These are phyloP conservation scores for Verticillium nonalfalfae DNA, from an alignment of 2,329 filamentous ascomycete genomes.

Conservation along the genomic window DNA sequence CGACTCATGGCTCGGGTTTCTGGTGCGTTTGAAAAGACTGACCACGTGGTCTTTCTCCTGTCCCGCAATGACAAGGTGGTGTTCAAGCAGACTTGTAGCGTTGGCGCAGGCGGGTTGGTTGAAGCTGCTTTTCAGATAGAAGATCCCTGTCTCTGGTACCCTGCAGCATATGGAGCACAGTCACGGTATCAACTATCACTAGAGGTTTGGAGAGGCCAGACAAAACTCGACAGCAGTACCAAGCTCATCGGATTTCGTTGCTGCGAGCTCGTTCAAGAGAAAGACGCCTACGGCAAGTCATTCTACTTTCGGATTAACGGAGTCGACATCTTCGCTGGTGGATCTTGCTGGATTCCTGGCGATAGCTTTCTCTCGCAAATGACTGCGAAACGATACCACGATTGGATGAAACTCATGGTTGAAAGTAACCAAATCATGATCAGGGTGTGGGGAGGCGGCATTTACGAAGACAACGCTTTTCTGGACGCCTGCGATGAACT, in stretches of 20 bases:
- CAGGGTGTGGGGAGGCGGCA: constrained; percentile 70
- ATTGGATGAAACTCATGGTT: constrained; percentile 69
- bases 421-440: constrained; percentile 79
- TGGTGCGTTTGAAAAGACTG: constrained; percentile 23
- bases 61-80: too few relatives aligned
- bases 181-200: constrained; percentile 8
- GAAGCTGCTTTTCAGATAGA: constrained; percentile 1
- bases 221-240: not conserved
- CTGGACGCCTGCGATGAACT: constrained; percentile 63
- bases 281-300: constrained; percentile 11
- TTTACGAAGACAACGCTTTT: constrained; percentile 62
- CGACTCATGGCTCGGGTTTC: constrained; percentile 22
- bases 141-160: constrained; percentile 10
- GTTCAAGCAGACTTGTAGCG: too few relatives aligned
- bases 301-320: constrained; percentile 15
- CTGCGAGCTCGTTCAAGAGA: constrained; percentile 10
- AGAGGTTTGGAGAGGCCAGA: constrained; percentile 3
- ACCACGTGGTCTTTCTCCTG: constrained; percentile 11
- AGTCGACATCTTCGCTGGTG: constrained; percentile 61
- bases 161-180: constrained; percentile 8
- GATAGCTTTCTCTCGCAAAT: constrained; percentile 74
- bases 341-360: constrained; percentile 81
- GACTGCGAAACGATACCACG: constrained; percentile 55
- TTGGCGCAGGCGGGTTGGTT: not conserved
- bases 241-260: constrained; percentile 13